These are phyloP conservation scores for Phytophthora aleatoria DNA, from an alignment of 352 stramenopile species.

Conservation along the genomic window DNA sequence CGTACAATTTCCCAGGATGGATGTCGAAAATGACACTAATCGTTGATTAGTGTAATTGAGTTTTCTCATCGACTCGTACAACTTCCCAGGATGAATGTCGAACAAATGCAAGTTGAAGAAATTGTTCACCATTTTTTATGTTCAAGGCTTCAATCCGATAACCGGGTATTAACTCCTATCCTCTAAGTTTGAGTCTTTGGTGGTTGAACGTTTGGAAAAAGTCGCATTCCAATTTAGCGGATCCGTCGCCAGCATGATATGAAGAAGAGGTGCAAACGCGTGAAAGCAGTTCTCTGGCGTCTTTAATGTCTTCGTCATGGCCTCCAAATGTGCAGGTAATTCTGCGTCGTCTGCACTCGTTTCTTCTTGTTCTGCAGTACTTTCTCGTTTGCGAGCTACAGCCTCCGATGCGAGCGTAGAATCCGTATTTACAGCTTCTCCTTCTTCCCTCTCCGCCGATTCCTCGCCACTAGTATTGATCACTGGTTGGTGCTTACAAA, in stretches of 20 bases:
- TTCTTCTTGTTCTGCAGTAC: not conserved
- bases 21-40: too few species aligned
- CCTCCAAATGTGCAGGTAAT: conserved; percentile 5
- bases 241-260: conserved; percentile 39
- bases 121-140: too few species aligned
- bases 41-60: too few species aligned
- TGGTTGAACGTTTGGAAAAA: conserved; percentile 7
- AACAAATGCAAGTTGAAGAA: too few species aligned
- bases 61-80: too few species aligned
- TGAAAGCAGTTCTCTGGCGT: conserved; percentile 40
- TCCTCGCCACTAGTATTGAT: conserved; percentile 8
- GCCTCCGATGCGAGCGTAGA: not conserved
- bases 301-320: conserved; percentile 35
- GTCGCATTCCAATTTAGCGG: conserved; percentile 33
- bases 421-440: not conserved
- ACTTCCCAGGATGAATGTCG: too few species aligned
- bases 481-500: conserved; percentile 17
- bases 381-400: not conserved
- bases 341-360: not conserved
- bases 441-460: not conserved
- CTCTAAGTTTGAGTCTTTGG: not conserved
- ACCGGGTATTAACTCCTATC: not conserved
- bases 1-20: too few species aligned
- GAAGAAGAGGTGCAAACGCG: conserved; percentile 45
- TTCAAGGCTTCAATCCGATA: too few species aligned